These are phyloP conservation scores for Meira miltonrushii DNA, from an alignment of 1,284 basidiomycete genomes.

Conservation along the genomic window DNA sequence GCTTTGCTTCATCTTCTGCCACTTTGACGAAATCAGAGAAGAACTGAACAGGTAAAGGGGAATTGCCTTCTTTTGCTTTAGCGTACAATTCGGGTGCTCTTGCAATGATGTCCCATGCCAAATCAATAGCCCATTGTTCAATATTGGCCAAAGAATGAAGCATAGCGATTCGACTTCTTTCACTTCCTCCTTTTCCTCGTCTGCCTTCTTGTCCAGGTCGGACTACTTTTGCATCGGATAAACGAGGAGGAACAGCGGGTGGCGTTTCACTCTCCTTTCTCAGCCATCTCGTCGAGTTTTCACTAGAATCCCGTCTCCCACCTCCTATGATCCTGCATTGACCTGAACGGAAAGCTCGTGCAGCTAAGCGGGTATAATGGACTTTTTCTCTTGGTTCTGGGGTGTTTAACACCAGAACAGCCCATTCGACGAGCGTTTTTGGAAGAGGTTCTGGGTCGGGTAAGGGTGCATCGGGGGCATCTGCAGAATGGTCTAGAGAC, in stretches of 20 bases:
- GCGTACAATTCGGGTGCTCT: slow-evolving; percentile 54
- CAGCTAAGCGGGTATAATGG: slow-evolving; percentile 66
- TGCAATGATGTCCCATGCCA: slow-evolving; percentile 64
- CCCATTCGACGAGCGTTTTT: slow-evolving; percentile 67
- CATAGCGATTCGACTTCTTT: slow-evolving; percentile 68
- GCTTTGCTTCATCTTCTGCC: slow-evolving; percentile 75
- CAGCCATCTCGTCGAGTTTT: slow-evolving; percentile 21
- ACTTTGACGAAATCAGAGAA: slow-evolving; percentile 54
- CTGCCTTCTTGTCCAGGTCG: slow-evolving; percentile 63
- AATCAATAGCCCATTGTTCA: slow-evolving; percentile 71
- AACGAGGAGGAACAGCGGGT: slow-evolving; percentile 66
- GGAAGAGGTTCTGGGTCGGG: slow-evolving; percentile 26
- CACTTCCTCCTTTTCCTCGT: slow-evolving; percentile 58
- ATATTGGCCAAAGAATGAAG: slow-evolving; percentile 80
- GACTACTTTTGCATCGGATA: slow-evolving; percentile 56
- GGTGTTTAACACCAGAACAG: slow-evolving; percentile 68
- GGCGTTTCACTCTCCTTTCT: slow-evolving; percentile 53
- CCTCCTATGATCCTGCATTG: slow-evolving; percentile 64
- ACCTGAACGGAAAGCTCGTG: slow-evolving; percentile 66
- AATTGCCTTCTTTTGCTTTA: slow-evolving; percentile 13
- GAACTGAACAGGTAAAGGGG: slow-evolving; percentile 42
- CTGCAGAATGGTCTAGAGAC: not conserved
- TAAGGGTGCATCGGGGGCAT: not conserved
- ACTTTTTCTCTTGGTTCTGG: slow-evolving; percentile 67
- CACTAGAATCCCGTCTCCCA: slow-evolving; percentile 16